A percentile compares a stretch with the other conserved stretches of the same genome.
phyloP scores from a whole-genome alignment of 441 rosid species.

The Macaranga tanarius region DNA sequence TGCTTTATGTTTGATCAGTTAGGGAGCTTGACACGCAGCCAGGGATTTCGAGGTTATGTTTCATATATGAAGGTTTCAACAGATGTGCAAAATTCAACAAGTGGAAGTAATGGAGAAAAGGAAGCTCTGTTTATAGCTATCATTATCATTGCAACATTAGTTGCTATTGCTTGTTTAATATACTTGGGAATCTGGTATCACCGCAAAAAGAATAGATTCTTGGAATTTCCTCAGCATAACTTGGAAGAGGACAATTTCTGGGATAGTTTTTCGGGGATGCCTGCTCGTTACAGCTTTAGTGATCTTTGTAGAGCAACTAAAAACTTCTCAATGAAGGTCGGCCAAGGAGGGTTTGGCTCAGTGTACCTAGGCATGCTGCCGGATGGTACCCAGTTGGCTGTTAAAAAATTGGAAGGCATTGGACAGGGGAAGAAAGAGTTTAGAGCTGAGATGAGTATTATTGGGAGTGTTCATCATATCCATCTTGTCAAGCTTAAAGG shows the following conservation, averaged over 20 bases:
- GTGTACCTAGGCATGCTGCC: conserved; percentile 68
- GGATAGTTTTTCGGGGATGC: conserved; percentile 62
- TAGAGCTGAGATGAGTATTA: conserved; percentile 79
- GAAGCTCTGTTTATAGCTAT: conserved; percentile 37
- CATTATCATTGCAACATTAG: conserved; percentile 45
- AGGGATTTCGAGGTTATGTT: conserved; percentile 39
- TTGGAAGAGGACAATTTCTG: conserved; percentile 68
- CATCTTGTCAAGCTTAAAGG: conserved; percentile 78
- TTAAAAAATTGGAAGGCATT: conserved; percentile 77
- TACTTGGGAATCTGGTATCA: conserved; percentile 40
- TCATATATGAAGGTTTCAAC: conserved; percentile 55
- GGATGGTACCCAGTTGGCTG: conserved; percentile 69
- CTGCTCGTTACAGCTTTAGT: conserved; percentile 58
- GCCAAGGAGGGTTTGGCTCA: conserved; percentile 89
- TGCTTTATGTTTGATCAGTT: conserved; percentile 74
- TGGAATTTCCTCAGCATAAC: conserved; percentile 37
- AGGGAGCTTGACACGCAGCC: conserved; percentile 54
- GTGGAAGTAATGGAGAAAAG: conserved; percentile 19
- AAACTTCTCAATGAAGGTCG: conserved; percentile 66
- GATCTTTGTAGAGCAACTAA: conserved; percentile 70
- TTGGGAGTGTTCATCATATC: conserved; percentile 77
- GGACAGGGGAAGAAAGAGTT: conserved; percentile 92
- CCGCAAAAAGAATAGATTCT: conserved; percentile 27
- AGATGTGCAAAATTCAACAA: neutral
- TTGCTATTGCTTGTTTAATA: conserved; percentile 50